Base-by-base conservation (phyloP, 2,329 filamentous ascomycete species). In the Lachnellula hyalina region DNA sequence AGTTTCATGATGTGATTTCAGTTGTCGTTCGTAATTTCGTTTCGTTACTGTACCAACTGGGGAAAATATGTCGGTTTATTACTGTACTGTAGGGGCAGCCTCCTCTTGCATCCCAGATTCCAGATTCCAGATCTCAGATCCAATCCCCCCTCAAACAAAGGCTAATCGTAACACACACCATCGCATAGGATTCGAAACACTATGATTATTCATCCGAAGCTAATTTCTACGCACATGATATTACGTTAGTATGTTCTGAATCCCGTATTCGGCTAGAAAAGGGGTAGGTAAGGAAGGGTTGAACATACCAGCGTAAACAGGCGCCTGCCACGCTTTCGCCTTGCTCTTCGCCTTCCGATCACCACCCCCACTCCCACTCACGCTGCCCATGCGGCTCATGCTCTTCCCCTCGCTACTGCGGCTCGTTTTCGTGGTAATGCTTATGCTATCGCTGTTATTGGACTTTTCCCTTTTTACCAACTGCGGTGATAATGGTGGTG, bases 311-410 rank as follows among this genome's bases (percentile, higher is more conserved):
- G 71, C 67, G 66, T 73, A 74, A 32, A 72, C 67, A 38, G 71
- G 69, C 42, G 71, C 64, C 57, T 75, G 71, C 73, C 73, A 75
- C 28, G 68, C 67, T 59, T 72, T 72, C 47, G 67, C 68, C 65
- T 73, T 72, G 53, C 59, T 65, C 61, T 66, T 71, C 57, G 51
- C 36, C 17, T 59, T 63, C 14, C 61, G 62, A 50, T 56, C 59
- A 53, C 65, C 50, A 32, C 28, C 9, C 57, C 41, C 50, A 14
- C 56, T 58, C 19, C 49, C 55, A 19, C 52, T 52, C 25, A 64
- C 63, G 54, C 64, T 64, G 32, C 68, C 65, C 25, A 53, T 60
- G 4, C 66, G 58, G 8, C 55, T 51, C n/a, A 63, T 61, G 45
- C 61, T 63, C 15, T 62, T 61, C 1, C 67, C 66, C 35, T 69